These are phyloP conservation scores for Fusarium newnesense DNA, from an alignment of 2,329 filamentous ascomycete species.

Conservation along the genomic window DNA sequence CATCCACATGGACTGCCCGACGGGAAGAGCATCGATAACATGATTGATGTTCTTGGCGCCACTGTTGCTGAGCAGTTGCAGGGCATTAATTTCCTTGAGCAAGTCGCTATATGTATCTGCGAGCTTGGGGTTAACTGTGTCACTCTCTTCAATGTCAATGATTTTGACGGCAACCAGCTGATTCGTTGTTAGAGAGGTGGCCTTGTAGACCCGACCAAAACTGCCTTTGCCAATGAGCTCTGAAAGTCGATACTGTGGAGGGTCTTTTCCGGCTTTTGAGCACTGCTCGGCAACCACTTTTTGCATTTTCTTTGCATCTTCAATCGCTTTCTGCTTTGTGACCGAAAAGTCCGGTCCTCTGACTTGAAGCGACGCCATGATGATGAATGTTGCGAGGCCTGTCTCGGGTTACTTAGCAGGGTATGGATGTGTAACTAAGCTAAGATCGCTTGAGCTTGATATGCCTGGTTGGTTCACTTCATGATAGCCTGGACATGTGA, in stretches of 20 bases:
- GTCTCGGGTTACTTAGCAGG: slow-evolving; percentile 21
- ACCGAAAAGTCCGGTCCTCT: slow-evolving; percentile 55
- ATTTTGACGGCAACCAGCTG: slow-evolving; percentile 81
- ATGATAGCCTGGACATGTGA: slow-evolving; percentile 24
- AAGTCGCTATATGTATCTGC: slow-evolving; percentile 76
- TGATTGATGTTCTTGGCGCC: slow-evolving; percentile 83
- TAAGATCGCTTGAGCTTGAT: slow-evolving; percentile 19
- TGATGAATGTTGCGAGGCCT: slow-evolving; percentile 20
- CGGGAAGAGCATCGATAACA: slow-evolving; percentile 80
- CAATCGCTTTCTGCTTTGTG: slow-evolving; percentile 69
- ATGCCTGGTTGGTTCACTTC: slow-evolving; percentile 27
- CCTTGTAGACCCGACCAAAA: slow-evolving; percentile 80
- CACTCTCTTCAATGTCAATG: slow-evolving; percentile 83
- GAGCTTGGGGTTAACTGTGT: slow-evolving; percentile 72
- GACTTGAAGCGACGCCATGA: slow-evolving; percentile 56
- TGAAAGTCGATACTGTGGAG: slow-evolving; percentile 73
- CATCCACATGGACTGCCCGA: slow-evolving; percentile 87
- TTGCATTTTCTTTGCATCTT: slow-evolving; percentile 79
- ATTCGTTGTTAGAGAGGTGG: slow-evolving; percentile 56
- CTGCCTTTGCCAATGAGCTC: slow-evolving; percentile 81
- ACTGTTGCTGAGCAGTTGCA: slow-evolving; percentile 78
- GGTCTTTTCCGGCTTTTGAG: slow-evolving; percentile 66
- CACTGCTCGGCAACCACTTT: slow-evolving; percentile 70
- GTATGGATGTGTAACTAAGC: slow-evolving; percentile 10
- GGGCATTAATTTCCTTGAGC: slow-evolving; percentile 73